Evolutionary conservation across 2,329 filamentous ascomycete genomes (phyloP), one percentile per base, ranked within the genome.

Genomic region (Didymella keratinophila): DNA sequence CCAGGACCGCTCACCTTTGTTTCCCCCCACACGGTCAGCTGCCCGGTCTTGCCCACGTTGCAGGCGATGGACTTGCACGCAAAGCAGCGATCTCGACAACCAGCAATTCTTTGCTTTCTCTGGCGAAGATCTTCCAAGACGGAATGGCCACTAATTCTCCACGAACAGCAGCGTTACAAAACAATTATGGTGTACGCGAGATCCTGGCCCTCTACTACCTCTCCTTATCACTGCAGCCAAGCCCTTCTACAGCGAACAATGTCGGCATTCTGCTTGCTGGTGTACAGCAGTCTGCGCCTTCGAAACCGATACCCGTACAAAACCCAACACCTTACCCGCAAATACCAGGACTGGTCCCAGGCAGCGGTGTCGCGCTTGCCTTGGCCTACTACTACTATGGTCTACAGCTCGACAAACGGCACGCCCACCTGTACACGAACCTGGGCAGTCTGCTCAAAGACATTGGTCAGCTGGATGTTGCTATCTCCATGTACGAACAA

Each of bases 111-210:
- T 81, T 99, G 18, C 83, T 99, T 2, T 99, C 95, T 0, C 81
- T 99, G 39, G 95, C 95, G 21, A 99, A 99, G 77, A 99, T 99
- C 34, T 96, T 97, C 64, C 95, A 99, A 76, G 95, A 99, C 79
- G 89, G 91, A 28, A 94, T 97, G 87, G 92, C 94, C 2, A 92
- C 86, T 56, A 88, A 87, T 18, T 84, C 85, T 20, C 78, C 82
- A 10, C 81, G 83, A 21, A 81, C 84, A 11, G 64, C 71, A 3
- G 79, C 85, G 11, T 79, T 86, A 21, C 85, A 85, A 58, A 86
- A 87, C 55, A 85, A 88, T 2, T 88, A 89, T 43, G 90, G 92
- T 1, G 92, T 98, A 23, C 88, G 92, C 41, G 95, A 99, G 71
- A 98, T 99, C 36, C 79, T 99, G 34, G 92, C 93, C 1, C 84